phyloP scores from a whole-genome alignment of 2,329 filamentous ascomycete genomes.

The Botrytis elliptica region DNA sequence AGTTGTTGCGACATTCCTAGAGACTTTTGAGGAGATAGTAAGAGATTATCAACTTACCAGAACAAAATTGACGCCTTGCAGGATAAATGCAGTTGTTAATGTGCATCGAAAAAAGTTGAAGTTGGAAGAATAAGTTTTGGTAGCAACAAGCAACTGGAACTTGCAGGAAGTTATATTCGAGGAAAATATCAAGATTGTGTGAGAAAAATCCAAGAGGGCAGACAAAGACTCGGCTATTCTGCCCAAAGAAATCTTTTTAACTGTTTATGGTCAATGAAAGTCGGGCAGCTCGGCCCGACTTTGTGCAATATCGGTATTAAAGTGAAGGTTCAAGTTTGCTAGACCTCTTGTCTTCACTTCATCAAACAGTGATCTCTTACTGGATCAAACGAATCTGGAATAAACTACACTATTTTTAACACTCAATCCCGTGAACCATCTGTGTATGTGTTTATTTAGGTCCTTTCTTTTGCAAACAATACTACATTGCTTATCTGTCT shows the following conservation, averaged over 20 bases:
- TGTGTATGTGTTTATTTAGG: neutral
- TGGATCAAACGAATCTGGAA: neutral
- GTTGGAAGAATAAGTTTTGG: neutral
- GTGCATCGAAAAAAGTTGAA: neutral
- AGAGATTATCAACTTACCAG: neutral
- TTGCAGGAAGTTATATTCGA: neutral
- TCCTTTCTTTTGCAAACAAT: neutral
- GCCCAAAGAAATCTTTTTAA: neutral
- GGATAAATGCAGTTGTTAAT: neutral
- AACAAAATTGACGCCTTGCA: neutral
- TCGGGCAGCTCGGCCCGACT: neutral
- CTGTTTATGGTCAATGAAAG: neutral
- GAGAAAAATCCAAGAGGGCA: neutral
- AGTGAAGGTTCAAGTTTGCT: neutral
- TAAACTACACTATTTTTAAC: neutral
- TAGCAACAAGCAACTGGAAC: neutral
- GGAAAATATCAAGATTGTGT: neutral
- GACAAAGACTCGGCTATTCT: neutral
- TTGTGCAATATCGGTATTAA: no score
- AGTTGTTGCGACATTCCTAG: fast-evolving
- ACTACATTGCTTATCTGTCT: neutral
- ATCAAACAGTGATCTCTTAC: neutral
- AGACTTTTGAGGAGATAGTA: no score
- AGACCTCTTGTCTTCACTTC: neutral
- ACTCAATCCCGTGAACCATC: neutral